These are phyloP conservation scores for Vitellaria paradoxa DNA, from an alignment of 179 eudicot species.

Conservation along the genomic window DNA sequence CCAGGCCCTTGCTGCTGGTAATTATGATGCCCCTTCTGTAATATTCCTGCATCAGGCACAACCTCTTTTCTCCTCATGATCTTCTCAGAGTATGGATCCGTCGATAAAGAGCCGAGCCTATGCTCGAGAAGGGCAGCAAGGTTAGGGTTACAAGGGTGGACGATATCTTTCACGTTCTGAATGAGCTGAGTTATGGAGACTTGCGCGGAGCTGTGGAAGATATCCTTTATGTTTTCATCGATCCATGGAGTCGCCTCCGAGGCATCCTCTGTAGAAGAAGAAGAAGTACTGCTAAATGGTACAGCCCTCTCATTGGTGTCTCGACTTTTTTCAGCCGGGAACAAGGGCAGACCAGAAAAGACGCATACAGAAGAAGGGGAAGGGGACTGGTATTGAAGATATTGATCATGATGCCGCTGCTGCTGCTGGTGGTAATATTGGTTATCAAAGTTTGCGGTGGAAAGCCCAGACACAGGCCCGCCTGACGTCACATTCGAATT, in stretches of 20 bases:
- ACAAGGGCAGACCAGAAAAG: slow-evolving; percentile 87
- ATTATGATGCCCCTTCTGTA: neutral
- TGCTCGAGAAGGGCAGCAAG: slow-evolving; percentile 71
- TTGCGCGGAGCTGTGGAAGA: slow-evolving; percentile 55
- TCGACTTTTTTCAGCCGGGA: slow-evolving; percentile 50
- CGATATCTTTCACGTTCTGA: slow-evolving; percentile 81
- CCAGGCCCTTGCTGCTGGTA: neutral
- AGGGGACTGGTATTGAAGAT: neutral
- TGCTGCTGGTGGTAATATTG: neutral
- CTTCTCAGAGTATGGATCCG: slow-evolving; percentile 21
- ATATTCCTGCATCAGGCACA: neutral
- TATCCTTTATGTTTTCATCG: slow-evolving; percentile 73
- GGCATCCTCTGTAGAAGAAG: neutral
- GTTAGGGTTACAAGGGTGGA: slow-evolving; percentile 84
- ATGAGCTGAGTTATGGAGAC: slow-evolving; percentile 75
- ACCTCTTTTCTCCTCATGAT: slow-evolving; percentile 12
- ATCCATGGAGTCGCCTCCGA: slow-evolving; percentile 54
- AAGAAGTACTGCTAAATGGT: neutral
- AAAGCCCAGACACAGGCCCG: slow-evolving; percentile 2
- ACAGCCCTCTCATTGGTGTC: neutral
- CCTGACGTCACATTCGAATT: slow-evolving; percentile 1
- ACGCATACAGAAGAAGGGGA: slow-evolving; percentile 55
- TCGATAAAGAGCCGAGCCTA: slow-evolving; percentile 61
- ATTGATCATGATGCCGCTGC: neutral
- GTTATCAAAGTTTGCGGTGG: neutral